phyloP scores from a whole-genome alignment of 306 rosid genomes.

The Myrica gale region DNA sequence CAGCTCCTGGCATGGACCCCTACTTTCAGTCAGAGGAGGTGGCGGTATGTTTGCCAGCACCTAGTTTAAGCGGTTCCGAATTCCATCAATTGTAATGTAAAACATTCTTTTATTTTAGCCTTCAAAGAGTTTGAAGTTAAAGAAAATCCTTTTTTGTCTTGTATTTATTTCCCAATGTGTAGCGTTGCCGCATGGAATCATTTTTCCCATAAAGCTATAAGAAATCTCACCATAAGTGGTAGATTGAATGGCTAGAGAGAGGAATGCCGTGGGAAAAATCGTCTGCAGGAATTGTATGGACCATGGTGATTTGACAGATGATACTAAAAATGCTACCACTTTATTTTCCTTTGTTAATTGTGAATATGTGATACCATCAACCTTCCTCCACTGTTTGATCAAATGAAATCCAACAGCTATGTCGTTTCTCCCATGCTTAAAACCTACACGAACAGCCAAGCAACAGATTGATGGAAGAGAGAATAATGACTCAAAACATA shows the following conservation, averaged over 20 bases:
- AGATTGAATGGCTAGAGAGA: constrained; percentile 1
- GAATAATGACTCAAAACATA: too few species aligned
- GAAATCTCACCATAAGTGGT: constrained; percentile 9
- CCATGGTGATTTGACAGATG: constrained; percentile 8
- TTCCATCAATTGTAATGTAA: constrained; percentile 29
- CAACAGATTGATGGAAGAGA: too few species aligned
- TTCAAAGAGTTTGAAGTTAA: constrained; percentile 19
- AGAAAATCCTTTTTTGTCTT: constrained; percentile 9
- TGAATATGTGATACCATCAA: too few species aligned
- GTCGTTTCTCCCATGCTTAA: too few species aligned
- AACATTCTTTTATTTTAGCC: constrained; percentile 8
- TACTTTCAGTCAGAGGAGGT: constrained; percentile 66
- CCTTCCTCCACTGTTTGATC: too few species aligned
- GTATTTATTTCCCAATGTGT: constrained; percentile 25
- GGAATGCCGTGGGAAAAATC: not conserved
- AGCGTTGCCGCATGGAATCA: constrained; percentile 17
- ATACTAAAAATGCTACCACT: constrained; percentile 5
- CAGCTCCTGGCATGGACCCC: constrained; percentile 46
- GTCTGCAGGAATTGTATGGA: not conserved
- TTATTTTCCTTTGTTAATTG: too few species aligned
- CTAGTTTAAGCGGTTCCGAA: constrained; percentile 38
- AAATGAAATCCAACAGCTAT: too few species aligned
- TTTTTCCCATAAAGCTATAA: constrained; percentile 12
- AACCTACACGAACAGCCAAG: too few species aligned
- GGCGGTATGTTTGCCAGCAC: constrained; percentile 38